These are phyloP conservation scores for Cucurbita pepo DNA, from an alignment of 306 rosid species.

Conservation along the genomic window DNA sequence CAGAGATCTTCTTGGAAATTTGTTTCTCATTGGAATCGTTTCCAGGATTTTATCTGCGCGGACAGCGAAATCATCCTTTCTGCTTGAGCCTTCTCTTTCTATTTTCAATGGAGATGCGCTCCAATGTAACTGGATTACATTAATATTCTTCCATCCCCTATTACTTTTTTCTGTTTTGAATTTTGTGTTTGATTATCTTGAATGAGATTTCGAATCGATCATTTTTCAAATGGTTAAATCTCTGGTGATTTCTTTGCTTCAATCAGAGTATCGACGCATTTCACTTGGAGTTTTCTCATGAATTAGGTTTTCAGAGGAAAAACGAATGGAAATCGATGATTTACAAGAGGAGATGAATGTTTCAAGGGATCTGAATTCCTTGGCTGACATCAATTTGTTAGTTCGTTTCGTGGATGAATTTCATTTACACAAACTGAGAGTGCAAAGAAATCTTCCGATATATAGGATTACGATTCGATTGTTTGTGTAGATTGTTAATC, in stretches of 20 bases:
- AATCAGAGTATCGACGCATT: not conserved
- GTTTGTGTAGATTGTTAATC: not conserved
- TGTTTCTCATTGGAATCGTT: constrained; percentile 10
- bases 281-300: not conserved
- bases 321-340: too few species aligned
- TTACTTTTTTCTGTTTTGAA: not conserved
- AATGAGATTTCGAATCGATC: not conserved
- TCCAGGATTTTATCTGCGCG: constrained; percentile 74
- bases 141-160: not conserved
- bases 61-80: constrained; percentile 40
- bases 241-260: not conserved
- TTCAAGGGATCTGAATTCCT: not conserved
- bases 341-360: not conserved
- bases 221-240: not conserved
- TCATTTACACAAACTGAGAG: not conserved
- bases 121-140: constrained; percentile 76
- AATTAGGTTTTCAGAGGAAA: not conserved
- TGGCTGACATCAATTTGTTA: not conserved
- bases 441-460: not conserved
- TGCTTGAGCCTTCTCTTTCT: constrained; percentile 68
- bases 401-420: not conserved
- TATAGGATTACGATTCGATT: not conserved
- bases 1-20: constrained; percentile 54
- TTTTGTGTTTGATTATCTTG: not conserved
- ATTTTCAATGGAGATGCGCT: constrained; percentile 37